phyloP scores from a whole-genome alignment of 345 rosid species.

The Nasturtium officinale region DNA sequence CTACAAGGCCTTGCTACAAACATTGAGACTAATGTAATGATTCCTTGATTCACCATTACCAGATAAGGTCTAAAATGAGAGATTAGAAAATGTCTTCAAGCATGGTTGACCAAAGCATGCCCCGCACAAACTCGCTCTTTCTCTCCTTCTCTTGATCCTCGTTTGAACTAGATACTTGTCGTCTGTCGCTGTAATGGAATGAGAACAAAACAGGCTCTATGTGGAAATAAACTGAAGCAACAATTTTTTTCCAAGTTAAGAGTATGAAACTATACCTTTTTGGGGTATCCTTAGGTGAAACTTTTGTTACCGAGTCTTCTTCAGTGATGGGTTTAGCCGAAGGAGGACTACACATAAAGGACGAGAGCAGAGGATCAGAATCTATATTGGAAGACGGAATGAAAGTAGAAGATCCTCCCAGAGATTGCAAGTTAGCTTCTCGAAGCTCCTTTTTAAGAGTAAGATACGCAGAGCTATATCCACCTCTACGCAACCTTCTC shows the following conservation, averaged over 20 bases:
- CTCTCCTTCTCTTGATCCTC: conserved; percentile 59
- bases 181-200: conserved; percentile 37
- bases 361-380: conserved; percentile 86
- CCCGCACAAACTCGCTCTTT: conserved; percentile 57
- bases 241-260: background rate
- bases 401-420: conserved; percentile 65
- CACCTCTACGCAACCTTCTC: conserved; percentile 65
- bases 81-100: conserved; percentile 48
- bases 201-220: background rate
- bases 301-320: conserved; percentile 43
- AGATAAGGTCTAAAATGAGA: background rate
- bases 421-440: conserved; percentile 78
- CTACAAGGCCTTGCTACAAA: conserved; percentile 22
- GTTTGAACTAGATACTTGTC: conserved; percentile 38
- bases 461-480: conserved; percentile 56
- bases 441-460: conserved; percentile 62
- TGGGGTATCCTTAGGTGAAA: conserved; percentile 38
- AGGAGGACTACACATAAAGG: conserved; percentile 61
- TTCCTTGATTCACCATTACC: conserved; percentile 30
- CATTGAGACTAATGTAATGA: conserved; percentile 27
- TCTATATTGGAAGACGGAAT: conserved; percentile 66
- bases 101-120: conserved; percentile 57
- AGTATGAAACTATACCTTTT: conserved; percentile 44
- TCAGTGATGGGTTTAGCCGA: conserved; percentile 37
- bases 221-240: background rate